Conservation (phyloP, 2,329 filamentous ascomycete genomes). For the Aotearoamyces nothofagi region DNA sequence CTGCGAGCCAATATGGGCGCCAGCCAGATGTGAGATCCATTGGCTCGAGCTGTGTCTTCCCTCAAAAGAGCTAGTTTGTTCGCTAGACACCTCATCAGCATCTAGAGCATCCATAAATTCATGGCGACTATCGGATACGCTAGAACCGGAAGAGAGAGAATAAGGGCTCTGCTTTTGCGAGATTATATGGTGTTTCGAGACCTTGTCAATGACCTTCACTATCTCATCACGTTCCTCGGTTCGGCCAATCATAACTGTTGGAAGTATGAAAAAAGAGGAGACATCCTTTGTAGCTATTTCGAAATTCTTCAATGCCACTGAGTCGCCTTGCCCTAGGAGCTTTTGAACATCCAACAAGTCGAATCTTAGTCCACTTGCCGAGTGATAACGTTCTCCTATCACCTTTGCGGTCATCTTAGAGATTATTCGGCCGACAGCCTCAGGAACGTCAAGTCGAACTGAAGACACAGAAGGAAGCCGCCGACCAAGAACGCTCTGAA, state of each 20-base stretch:
- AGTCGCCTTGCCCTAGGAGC: constrained; percentile 61
- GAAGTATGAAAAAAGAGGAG: constrained; percentile 83
- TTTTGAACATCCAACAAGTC: constrained; percentile 64
- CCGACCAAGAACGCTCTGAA: constrained; percentile 74
- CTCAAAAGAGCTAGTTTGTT: constrained; percentile 38
- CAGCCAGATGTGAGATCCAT: neutral
- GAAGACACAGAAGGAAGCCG: constrained; percentile 64
- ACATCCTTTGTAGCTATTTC: constrained; percentile 71
- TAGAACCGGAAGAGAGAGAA: constrained; percentile 37
- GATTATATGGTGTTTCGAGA: constrained; percentile 47
- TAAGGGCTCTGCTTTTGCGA: constrained; percentile 25
- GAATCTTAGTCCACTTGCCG: constrained; percentile 69
- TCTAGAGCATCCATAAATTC: constrained; percentile 11
- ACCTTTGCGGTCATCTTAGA: constrained; percentile 87
- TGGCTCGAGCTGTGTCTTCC: constrained; percentile 21
- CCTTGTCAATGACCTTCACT: constrained; percentile 59
- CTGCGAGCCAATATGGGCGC: neutral
- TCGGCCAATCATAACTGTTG: constrained; percentile 67
- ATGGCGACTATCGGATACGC: constrained; percentile 28
- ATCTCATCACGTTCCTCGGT: constrained; percentile 56
- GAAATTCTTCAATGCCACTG: constrained; percentile 55
- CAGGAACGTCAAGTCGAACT: constrained; percentile 69
- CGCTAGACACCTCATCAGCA: constrained; percentile 39
- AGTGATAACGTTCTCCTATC: constrained; percentile 79
- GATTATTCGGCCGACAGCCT: constrained; percentile 68